These are phyloP conservation scores for Trichophyton verrucosum DNA, from an alignment of 2,329 filamentous ascomycete genomes.

Conservation along the genomic window DNA sequence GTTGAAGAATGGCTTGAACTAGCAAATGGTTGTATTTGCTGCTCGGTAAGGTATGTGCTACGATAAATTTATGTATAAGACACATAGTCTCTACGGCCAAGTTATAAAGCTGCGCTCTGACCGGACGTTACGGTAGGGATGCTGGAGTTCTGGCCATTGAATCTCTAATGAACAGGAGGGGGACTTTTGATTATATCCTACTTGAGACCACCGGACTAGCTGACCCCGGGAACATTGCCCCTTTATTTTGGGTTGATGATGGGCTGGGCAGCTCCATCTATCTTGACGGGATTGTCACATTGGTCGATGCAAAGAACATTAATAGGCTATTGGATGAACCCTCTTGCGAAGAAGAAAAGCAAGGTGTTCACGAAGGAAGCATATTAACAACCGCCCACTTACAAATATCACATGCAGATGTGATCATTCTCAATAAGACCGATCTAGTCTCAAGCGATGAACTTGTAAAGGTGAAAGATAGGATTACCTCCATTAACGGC, in stretches of 20 bases:
- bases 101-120: neutral
- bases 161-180: conserved; percentile 84
- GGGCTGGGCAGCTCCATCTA: conserved; percentile 91
- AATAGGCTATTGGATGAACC: conserved; percentile 65
- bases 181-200: conserved; percentile 92
- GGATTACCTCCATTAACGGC: conserved; percentile 77
- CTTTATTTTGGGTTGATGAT: conserved; percentile 95
- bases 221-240: conserved; percentile 89
- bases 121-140: conserved; percentile 45
- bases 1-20: conserved; percentile 93
- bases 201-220: conserved; percentile 92
- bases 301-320: conserved; percentile 93
- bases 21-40: conserved; percentile 94
- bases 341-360: conserved; percentile 25
- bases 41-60: conserved; percentile 67
- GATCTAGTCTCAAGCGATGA: conserved; percentile 65
- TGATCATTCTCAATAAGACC: conserved; percentile 85
- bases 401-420: conserved; percentile 93
- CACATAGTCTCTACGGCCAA: neutral
- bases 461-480: conserved; percentile 53
- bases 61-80: neutral
- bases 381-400: conserved; percentile 85
- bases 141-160: conserved; percentile 90
- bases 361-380: conserved; percentile 41
- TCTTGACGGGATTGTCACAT: conserved; percentile 87